These are phyloP conservation scores for Crucibulum laeve DNA, from an alignment of 768 basidiomycete genomes.

Conservation along the genomic window DNA sequence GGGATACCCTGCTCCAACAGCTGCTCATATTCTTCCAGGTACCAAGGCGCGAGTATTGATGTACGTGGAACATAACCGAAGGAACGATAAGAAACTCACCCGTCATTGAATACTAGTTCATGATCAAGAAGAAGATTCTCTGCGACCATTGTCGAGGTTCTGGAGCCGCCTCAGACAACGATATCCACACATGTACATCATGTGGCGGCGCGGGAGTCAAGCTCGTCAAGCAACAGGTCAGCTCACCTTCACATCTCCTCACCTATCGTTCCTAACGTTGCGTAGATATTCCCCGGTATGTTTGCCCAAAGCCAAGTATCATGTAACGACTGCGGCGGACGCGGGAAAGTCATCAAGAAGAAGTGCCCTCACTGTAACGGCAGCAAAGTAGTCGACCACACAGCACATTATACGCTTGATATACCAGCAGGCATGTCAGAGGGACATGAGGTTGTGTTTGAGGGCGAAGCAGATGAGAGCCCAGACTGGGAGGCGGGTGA, in stretches of 20 bases:
- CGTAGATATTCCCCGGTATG: slow-evolving; percentile 90
- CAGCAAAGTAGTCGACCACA: slow-evolving; percentile 75
- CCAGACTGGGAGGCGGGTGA: slow-evolving; percentile 97
- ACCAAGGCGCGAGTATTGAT: slow-evolving; percentile 83
- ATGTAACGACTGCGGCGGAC: slow-evolving; percentile 82
- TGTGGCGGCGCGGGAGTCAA: slow-evolving; percentile 87
- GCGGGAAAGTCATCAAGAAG: slow-evolving; percentile 73
- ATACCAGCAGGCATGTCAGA: slow-evolving; percentile 88
- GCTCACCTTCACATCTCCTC: neutral
- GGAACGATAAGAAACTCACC: neutral
- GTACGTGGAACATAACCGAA: slow-evolving; percentile 31
- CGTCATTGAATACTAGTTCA: slow-evolving; percentile 53
- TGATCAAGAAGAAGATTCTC: slow-evolving; percentile 85
- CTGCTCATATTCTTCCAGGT: slow-evolving; percentile 37
- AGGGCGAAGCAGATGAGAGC: slow-evolving; percentile 95
- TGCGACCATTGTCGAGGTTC: slow-evolving; percentile 97
- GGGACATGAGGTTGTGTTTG: slow-evolving; percentile 87
- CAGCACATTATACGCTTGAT: slow-evolving; percentile 81
- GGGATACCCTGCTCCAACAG: neutral
- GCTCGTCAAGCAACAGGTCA: slow-evolving; percentile 75
- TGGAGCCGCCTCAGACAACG: slow-evolving; percentile 84
- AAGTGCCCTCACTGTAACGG: slow-evolving; percentile 82
- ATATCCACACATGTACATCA: slow-evolving; percentile 81
- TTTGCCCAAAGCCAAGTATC: slow-evolving; percentile 82
- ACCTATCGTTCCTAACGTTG: neutral